phyloP scores from a whole-genome alignment of 2,329 filamentous ascomycete genomes.

The Arachnopeziza araneosa region DNA sequence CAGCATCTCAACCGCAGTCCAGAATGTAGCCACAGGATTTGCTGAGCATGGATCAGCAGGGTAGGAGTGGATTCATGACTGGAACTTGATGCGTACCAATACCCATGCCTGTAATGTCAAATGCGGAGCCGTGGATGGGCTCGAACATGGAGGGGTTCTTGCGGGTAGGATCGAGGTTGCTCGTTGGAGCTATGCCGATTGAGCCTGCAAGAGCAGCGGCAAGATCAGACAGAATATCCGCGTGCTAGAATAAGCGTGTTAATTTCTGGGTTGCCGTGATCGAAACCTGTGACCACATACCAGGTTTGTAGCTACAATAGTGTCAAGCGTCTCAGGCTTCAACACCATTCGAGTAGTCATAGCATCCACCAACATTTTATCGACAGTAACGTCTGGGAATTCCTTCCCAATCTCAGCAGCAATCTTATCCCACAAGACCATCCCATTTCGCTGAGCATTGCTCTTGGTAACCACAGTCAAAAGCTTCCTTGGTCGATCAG shows the following conservation, averaged over 20 bases:
- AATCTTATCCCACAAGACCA: slow-evolving; percentile 64
- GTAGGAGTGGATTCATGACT: background rate
- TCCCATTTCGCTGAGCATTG: slow-evolving; percentile 60
- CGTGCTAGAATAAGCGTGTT: slow-evolving; percentile 33
- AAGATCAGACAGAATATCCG: slow-evolving; percentile 65
- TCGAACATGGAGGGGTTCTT: slow-evolving; percentile 54
- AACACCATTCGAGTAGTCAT: slow-evolving; percentile 49
- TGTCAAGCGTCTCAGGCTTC: slow-evolving; percentile 53
- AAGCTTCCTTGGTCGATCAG: slow-evolving; percentile 45
- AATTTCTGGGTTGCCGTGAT: too few species aligned
- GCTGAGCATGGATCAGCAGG: slow-evolving; percentile 24
- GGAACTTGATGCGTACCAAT: slow-evolving; percentile 19
- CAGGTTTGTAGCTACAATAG: slow-evolving; percentile 58
- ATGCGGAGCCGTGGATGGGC: slow-evolving; percentile 54
- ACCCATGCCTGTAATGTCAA: slow-evolving; percentile 53
- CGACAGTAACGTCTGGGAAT: slow-evolving; percentile 52
- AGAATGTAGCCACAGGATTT: slow-evolving; percentile 54
- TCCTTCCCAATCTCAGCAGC: slow-evolving; percentile 47
- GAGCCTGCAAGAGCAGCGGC: slow-evolving; percentile 64
- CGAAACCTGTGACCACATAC: too few species aligned
- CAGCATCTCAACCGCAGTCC: slow-evolving; percentile 53
- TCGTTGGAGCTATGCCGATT: slow-evolving; percentile 67
- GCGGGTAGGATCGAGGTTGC: slow-evolving; percentile 57
- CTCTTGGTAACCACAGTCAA: slow-evolving; percentile 62
- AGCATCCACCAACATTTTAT: slow-evolving; percentile 59